These are phyloP conservation scores for Hanseniaspora meyeri DNA, from an alignment of 805 yeast species.

Conservation along the genomic window DNA sequence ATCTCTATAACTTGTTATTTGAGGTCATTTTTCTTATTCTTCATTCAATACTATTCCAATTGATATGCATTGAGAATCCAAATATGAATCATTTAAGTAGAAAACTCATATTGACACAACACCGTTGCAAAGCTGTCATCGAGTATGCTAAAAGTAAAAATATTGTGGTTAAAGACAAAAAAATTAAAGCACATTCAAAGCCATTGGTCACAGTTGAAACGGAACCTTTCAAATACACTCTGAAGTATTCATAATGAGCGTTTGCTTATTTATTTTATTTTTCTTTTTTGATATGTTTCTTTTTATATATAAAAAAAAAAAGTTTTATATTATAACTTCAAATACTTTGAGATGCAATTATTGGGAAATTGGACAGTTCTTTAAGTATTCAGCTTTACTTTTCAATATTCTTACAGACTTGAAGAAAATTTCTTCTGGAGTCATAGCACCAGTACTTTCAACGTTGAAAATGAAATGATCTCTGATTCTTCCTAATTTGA, in stretches of 20 bases:
- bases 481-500: slow-evolving; percentile 79
- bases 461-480: slow-evolving; percentile 90
- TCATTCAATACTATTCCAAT: slow-evolving; percentile 20
- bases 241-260: not conserved
- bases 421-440: slow-evolving; percentile 90
- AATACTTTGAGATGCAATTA: slow-evolving; percentile 18
- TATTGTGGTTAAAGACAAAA: not conserved
- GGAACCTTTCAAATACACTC: not conserved
- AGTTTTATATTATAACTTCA: not conserved
- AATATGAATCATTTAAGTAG: slow-evolving; percentile 9
- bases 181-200: slow-evolving; percentile 9
- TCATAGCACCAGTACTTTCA: slow-evolving; percentile 93
- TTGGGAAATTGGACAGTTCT: slow-evolving; percentile 64
- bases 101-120: slow-evolving; percentile 1
- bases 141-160: not conserved
- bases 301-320: not conserved
- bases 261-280: not conserved
- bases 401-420: slow-evolving; percentile 76
- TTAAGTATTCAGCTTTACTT: slow-evolving; percentile 70
- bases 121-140: not conserved
- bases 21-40: slow-evolving; percentile 24
- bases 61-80: slow-evolving; percentile 24
- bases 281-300: not conserved
- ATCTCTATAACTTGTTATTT: slow-evolving; percentile 22
- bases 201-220: slow-evolving; percentile 13